These are phyloP conservation scores for Cladosporium sp. DNA, from an alignment of 2,329 filamentous ascomycete genomes.

Conservation along the genomic window DNA sequence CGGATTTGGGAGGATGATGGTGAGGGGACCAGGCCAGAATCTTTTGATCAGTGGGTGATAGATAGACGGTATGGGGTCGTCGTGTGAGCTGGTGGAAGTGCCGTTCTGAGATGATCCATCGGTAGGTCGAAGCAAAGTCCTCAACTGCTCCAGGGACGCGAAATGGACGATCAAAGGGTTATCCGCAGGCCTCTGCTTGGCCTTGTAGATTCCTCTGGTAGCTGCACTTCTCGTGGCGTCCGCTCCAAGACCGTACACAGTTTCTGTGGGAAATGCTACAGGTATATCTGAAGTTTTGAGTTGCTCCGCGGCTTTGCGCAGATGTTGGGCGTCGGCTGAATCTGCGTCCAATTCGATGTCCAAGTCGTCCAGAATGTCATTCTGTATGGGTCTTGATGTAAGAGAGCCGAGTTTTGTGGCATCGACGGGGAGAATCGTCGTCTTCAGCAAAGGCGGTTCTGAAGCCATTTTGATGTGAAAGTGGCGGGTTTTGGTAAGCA, in stretches of 20 bases:
- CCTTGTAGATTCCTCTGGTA: constrained; percentile 86
- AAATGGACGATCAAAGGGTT: constrained; percentile 96
- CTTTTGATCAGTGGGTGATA: constrained; percentile 72
- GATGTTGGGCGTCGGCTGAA: constrained; percentile 46
- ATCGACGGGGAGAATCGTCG: constrained; percentile 38
- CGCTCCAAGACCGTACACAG: constrained; percentile 94
- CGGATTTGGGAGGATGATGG: constrained; percentile 79
- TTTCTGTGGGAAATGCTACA: constrained; percentile 95
- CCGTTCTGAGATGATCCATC: constrained; percentile 4
- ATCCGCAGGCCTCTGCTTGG: constrained; percentile 86
- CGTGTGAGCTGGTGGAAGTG: constrained; percentile 18
- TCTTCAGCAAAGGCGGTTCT: constrained; percentile 22
- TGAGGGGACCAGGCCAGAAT: constrained; percentile 95
- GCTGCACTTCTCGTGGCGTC: constrained; percentile 83
- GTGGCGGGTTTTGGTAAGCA: not conserved
- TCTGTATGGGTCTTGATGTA: constrained; percentile 22
- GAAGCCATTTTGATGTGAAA: constrained; percentile 15
- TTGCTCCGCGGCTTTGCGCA: constrained; percentile 63
- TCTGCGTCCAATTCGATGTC: constrained; percentile 24
- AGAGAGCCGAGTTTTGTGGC: constrained; percentile 37
- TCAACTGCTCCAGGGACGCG: constrained; percentile 72
- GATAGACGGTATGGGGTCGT: constrained; percentile 61
- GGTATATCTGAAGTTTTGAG: constrained; percentile 65
- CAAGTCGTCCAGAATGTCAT: constrained; percentile 35
- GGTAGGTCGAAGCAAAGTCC: constrained; percentile 52